Conservation (phyloP, 2,329 filamentous ascomycete species). For the Biscogniauxia sp. region DNA sequence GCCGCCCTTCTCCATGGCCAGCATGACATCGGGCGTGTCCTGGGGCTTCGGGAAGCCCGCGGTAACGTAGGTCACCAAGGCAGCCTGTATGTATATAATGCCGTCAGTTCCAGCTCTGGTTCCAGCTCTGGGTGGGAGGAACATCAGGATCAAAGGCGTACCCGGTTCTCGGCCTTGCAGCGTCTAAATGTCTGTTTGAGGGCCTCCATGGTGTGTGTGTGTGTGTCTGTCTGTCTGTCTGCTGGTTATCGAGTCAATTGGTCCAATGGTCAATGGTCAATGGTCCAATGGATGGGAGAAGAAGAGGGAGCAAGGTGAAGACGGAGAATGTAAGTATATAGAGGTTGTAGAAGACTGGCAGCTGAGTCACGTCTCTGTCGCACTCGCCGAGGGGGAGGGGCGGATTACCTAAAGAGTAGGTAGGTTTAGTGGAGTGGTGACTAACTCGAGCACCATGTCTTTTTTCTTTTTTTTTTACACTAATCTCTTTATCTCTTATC, state of each 20-base stretch:
- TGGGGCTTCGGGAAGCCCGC: conserved; percentile 85
- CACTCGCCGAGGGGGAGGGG: no score
- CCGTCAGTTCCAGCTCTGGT: no score
- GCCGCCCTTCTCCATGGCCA: conserved; percentile 90
- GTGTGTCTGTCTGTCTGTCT: no score
- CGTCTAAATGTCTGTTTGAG: conserved; percentile 58
- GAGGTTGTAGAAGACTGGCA: no score
- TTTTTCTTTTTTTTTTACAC: no score
- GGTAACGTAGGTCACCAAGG: conserved; percentile 94
- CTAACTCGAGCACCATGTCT: no score
- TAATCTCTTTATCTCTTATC: no score
- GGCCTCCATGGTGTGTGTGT: conserved; percentile 47
- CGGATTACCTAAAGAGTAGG: no score
- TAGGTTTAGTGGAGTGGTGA: no score
- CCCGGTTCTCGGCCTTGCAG: conserved; percentile 59
- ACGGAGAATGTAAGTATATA: neutral
- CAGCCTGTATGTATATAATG: conserved; percentile 58
- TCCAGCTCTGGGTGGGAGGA: no score
- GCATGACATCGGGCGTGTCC: conserved; percentile 77
- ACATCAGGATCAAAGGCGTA: conserved; percentile 36
- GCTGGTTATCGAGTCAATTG: conserved; percentile 7
- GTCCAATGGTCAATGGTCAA: conserved; percentile 5
- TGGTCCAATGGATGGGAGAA: conserved; percentile 3
- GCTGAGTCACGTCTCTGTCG: no score
- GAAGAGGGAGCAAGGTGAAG: neutral